Percentiles rank a stretch among this genome's conserved stretches.
phyloP scores from a whole-genome alignment of 2,329 filamentous ascomycete species.

The Tolypocladium tropicale region DNA sequence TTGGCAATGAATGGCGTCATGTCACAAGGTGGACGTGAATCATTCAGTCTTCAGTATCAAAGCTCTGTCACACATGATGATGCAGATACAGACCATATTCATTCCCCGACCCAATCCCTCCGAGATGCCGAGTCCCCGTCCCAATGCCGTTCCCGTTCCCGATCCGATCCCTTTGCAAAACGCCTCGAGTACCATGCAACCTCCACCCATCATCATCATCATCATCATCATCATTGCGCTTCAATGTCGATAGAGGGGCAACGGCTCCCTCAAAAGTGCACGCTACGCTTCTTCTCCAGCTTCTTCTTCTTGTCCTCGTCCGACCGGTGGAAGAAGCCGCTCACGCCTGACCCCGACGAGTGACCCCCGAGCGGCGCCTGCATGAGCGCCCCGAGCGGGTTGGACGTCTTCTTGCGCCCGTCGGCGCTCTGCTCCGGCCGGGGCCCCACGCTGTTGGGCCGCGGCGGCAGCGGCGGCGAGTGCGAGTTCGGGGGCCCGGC shows the following conservation, averaged over 20 bases:
- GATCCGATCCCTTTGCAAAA: not conserved
- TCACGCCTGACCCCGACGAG: slow-evolving; percentile 33
- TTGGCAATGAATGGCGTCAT: no score
- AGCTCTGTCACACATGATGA: not conserved
- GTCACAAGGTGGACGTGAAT: no score
- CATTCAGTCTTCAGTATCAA: no score
- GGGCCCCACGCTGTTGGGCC: slow-evolving; percentile 40
- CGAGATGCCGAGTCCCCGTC: not conserved
- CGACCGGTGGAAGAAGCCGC: slow-evolving; percentile 28
- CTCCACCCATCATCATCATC: no score
- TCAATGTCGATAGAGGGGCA: not conserved
- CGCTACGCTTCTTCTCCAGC: slow-evolving; percentile 37
- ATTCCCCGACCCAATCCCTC: not conserved
- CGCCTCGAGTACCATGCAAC: not conserved
- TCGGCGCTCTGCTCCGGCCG: slow-evolving; percentile 7
- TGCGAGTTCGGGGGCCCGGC: slow-evolving; percentile 9
- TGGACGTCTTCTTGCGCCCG: slow-evolving; percentile 12
- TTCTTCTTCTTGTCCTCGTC: slow-evolving; percentile 30
- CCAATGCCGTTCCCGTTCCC: not conserved
- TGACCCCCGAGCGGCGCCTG: slow-evolving; percentile 22
- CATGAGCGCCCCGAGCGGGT: slow-evolving; percentile 17
- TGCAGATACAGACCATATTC: not conserved
- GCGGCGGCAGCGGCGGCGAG: slow-evolving; percentile 24
- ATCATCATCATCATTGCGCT: not conserved
- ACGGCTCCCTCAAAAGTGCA: slow-evolving; percentile 25